These are phyloP conservation scores for Neurospora sp. DNA, from an alignment of 495 filamentous ascomycete species.

Conservation along the genomic window DNA sequence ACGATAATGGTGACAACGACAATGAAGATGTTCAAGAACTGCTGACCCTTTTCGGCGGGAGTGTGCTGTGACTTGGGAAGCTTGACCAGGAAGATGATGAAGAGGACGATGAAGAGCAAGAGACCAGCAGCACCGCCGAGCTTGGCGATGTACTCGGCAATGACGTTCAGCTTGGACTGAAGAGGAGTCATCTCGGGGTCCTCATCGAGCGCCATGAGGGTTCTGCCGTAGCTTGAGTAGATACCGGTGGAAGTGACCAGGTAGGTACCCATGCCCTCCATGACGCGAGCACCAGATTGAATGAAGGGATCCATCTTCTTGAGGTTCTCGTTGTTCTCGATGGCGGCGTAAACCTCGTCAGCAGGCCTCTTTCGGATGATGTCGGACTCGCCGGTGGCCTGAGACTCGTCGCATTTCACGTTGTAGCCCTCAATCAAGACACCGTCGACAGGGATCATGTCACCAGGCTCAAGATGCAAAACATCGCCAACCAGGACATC, in stretches of 20 bases:
- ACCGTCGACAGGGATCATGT: constrained; percentile 68
- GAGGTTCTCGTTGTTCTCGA: constrained; percentile 64
- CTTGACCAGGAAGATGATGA: constrained; percentile 76
- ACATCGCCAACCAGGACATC: constrained; percentile 67
- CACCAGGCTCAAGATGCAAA: constrained; percentile 63
- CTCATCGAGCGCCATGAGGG: constrained; percentile 85
- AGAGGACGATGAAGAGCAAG: constrained; percentile 79
- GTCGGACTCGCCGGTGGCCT: constrained; percentile 79
- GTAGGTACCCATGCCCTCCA: constrained; percentile 82
- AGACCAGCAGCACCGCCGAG: constrained; percentile 77
- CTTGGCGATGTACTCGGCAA: constrained; percentile 92
- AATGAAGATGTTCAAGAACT: constrained; percentile 88
- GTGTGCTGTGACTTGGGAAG: constrained; percentile 43
- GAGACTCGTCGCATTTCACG: constrained; percentile 74
- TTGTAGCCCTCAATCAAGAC: constrained; percentile 62
- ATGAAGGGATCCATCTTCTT: constrained; percentile 91
- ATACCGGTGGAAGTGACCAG: constrained; percentile 79
- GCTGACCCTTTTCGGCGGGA: constrained; percentile 69
- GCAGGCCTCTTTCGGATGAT: constrained; percentile 60
- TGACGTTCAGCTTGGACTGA: constrained; percentile 80
- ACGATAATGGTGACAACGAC: constrained; percentile 92
- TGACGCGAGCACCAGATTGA: constrained; percentile 82
- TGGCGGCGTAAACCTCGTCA: constrained; percentile 71
- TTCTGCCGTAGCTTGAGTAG: constrained; percentile 84
- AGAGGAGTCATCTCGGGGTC: constrained; percentile 89